Conservation (phyloP, 805 yeast species). For the Isabelozyma rhagii region DNA sequence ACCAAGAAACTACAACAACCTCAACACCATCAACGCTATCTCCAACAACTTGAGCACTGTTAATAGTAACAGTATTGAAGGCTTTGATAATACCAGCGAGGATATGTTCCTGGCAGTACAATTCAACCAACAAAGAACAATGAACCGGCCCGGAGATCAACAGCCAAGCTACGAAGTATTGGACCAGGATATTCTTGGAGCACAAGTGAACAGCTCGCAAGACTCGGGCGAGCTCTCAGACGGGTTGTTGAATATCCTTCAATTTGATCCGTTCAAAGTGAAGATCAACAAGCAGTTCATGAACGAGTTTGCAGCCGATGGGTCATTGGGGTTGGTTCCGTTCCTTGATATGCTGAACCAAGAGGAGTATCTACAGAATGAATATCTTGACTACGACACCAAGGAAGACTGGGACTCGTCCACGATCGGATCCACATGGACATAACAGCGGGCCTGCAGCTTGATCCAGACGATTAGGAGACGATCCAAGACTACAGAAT, state of each 20-base stretch:
- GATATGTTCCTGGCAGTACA: background rate
- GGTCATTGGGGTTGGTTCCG: slow-evolving; percentile 73
- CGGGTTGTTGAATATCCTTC: slow-evolving; percentile 21
- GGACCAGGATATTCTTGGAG: background rate
- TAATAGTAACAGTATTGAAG: background rate
- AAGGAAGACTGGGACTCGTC: background rate
- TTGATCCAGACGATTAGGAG: too few relatives aligned
- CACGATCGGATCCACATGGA: background rate
- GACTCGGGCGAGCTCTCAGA: slow-evolving; percentile 4
- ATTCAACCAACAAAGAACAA: background rate
- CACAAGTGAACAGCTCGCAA: too few relatives aligned
- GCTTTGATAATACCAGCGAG: background rate
- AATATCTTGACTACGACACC: background rate
- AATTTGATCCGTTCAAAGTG: slow-evolving; percentile 38
- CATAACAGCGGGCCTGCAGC: background rate
- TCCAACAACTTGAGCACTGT: background rate
- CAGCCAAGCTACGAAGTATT: background rate
- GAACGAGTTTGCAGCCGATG: slow-evolving; percentile 74
- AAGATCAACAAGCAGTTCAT: slow-evolving; percentile 21
- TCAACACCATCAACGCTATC: slow-evolving; percentile 1
- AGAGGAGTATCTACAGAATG: background rate
- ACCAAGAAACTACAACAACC: background rate
- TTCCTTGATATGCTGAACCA: slow-evolving; percentile 47
- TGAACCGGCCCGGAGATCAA: background rate
- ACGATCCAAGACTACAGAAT: too few relatives aligned